Percentiles rank a stretch among this genome's conserved stretches.
Evolutionary conservation across 2,329 filamentous ascomycete genomes (phyloP).

Genomic region (Hymenoscyphus repandus): DNA sequence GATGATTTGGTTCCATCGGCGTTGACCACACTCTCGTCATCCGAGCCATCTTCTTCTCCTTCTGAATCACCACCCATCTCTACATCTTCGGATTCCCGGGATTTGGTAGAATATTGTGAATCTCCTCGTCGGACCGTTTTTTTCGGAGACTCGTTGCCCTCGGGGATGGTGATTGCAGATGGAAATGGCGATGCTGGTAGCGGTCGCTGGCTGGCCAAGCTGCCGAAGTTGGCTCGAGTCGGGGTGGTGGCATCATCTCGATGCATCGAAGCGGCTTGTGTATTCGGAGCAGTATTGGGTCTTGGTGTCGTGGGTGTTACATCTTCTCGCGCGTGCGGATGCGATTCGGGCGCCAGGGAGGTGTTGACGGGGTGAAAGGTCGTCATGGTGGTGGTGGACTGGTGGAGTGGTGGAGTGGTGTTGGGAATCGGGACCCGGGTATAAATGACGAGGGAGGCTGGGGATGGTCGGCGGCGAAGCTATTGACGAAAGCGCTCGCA

Average conservation of each 20-base stretch:
- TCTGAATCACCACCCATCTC: slow-evolving; percentile 70
- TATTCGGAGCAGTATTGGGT: slow-evolving; percentile 38
- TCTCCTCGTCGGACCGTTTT: slow-evolving; percentile 46
- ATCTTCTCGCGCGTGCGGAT: slow-evolving; percentile 38
- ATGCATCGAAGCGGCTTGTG: slow-evolving; percentile 36
- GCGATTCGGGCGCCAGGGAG: slow-evolving; percentile 40
- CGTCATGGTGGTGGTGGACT: slow-evolving; percentile 41
- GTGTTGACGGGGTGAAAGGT: slow-evolving; percentile 58
- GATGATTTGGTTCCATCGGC: slow-evolving; percentile 63
- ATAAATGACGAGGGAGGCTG: slow-evolving; percentile 23
- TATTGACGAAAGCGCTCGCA: slow-evolving; percentile 12
- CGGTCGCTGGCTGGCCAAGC: slow-evolving; percentile 45
- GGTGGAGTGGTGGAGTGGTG: no score
- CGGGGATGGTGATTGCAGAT: slow-evolving; percentile 43
- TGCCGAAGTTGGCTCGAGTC: slow-evolving; percentile 51
- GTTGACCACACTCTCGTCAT: slow-evolving; percentile 58
- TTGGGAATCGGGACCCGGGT: background rate
- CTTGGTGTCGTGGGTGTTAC: slow-evolving; percentile 50
- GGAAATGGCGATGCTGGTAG: slow-evolving; percentile 48
- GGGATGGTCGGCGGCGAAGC: slow-evolving; percentile 13
- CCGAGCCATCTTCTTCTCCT: slow-evolving; percentile 53
- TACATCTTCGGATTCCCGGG: slow-evolving; percentile 62
- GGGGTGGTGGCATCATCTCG: slow-evolving; percentile 54
- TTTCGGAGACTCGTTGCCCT: slow-evolving; percentile 38
- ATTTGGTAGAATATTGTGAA: slow-evolving; percentile 57